Conservation (phyloP, 768 basidiomycete species). For the Lactarius vividus region DNA sequence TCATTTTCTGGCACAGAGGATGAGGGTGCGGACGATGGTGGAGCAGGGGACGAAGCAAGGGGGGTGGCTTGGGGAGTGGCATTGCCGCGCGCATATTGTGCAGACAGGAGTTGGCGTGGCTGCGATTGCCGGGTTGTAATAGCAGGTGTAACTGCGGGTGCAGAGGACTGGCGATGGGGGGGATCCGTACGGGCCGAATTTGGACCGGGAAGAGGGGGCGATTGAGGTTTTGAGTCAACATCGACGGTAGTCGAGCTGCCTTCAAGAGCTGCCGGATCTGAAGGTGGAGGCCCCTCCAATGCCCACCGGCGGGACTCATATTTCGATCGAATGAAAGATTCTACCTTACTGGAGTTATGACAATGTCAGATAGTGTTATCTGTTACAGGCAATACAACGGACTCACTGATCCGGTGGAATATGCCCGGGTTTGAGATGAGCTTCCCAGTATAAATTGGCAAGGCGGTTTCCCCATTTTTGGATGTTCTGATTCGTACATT, state of each 20-base stretch:
- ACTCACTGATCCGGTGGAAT: conserved; percentile 92
- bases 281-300: conserved; percentile 79
- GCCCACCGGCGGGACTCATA: conserved; percentile 96
- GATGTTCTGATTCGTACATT: conserved; percentile 52
- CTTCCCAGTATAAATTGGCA: conserved; percentile 97
- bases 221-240: conserved; percentile 26
- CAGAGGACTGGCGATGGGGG: conserved; percentile 32
- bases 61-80: conserved; percentile 4
- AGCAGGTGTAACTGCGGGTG: conserved; percentile 29
- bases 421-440: conserved; percentile 89
- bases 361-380: conserved; percentile 1
- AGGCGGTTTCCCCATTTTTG: conserved; percentile 93
- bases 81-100: conserved; percentile 22
- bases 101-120: conserved; percentile 55
- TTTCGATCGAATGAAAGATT: conserved; percentile 94
- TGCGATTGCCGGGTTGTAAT: conserved; percentile 45
- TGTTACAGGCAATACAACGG: conserved; percentile 3
- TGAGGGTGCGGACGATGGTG: conserved; percentile 36
- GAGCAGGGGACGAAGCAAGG: conserved; percentile 14
- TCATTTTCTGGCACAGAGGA: conserved; percentile 50
- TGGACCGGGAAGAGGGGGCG: conserved; percentile 23
- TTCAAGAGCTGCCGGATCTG: conserved; percentile 79
- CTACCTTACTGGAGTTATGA: conserved; percentile 77
- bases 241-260: conserved; percentile 34
- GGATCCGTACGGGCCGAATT: conserved; percentile 31